Base-by-base conservation (phyloP, 2,329 filamentous ascomycete species). In the Pestalotiopsis sp. region DNA sequence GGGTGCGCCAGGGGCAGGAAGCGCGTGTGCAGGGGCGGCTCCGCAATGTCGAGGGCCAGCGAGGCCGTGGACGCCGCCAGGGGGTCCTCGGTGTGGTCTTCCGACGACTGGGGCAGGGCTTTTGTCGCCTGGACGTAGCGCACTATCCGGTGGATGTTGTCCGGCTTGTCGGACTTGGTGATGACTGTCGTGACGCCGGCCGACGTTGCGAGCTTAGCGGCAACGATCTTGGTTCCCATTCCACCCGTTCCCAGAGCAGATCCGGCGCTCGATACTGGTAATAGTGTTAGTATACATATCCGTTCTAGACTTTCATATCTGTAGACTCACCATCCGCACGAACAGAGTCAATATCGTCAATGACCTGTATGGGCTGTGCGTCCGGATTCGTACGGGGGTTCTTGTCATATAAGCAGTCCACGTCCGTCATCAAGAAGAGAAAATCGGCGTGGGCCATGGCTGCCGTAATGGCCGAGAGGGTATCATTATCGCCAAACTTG, bases 401-500 rank as follows among this genome's bases (percentile, higher is more conserved):
- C 81, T 95, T 96, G 80, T 97, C 94, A 80, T 99, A 99, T 13
- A 99, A 85, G 78, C 95, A 98, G 79, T 99, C 96, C 62, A 99
- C 96, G 77, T 99, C 96, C 1, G 96, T 99, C 96, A 99, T 98
- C 71, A 99, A 87, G 81, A 99, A 99, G 11, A 99, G 87, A 75
- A 97, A 93, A 77, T 99, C 95, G 64, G 96, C 96, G 76, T 97
- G 94, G 23, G 98, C 93, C 94, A 98, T 98, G 73, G 93, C 96
- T 1, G 96, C 94, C 0, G 96, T 97, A 74, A 99, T 98, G 68
- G 96, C 96, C 13, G 94, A 97, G 61, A 99, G 86, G 1, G 96
- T 99, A 80, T 99, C 96, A 76, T 99, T 99, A 85, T 99, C 96
- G 73, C 96, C 96, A 78, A 99, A 99, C 85, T 98, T 98, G 83